These are phyloP conservation scores for Cercophora samala DNA, from an alignment of 495 filamentous ascomycete genomes.

Conservation along the genomic window DNA sequence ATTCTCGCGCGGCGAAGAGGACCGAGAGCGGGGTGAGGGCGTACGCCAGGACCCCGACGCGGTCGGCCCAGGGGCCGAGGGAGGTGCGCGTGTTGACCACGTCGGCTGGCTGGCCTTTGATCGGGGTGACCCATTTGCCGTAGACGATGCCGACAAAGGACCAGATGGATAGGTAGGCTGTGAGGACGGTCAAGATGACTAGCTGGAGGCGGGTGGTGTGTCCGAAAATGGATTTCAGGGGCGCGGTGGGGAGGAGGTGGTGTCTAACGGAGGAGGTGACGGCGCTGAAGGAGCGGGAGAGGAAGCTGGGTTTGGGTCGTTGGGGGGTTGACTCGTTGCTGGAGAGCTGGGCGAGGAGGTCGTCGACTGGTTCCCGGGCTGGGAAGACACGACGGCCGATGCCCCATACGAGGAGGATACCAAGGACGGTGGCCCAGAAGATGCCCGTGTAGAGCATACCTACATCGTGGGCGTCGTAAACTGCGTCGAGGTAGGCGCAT, in stretches of 20 bases:
- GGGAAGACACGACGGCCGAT: constrained; percentile 34
- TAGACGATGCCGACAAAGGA: constrained; percentile 61
- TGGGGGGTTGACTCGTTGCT: constrained; percentile 13
- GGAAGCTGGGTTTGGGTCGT: constrained; percentile 34
- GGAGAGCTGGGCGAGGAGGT: constrained; percentile 17
- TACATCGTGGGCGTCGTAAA: constrained; percentile 57
- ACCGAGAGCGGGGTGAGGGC: constrained; percentile 63
- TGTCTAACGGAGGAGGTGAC: constrained; percentile 33
- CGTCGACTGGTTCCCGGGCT: constrained; percentile 17
- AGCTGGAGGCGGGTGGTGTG: constrained; percentile 42
- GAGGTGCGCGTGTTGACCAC: constrained; percentile 55
- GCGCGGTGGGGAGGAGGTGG: constrained; percentile 46
- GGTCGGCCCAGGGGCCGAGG: constrained; percentile 59
- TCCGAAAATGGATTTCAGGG: constrained; percentile 34
- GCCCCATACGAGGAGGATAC: constrained; percentile 50
- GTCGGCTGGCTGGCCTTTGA: constrained; percentile 41
- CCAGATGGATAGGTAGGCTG: constrained; percentile 57
- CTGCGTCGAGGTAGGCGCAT: constrained; percentile 61
- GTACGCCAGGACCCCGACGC: constrained; percentile 62
- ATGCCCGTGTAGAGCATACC: constrained; percentile 61
- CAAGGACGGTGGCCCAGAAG: constrained; percentile 55
- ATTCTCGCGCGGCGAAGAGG: constrained; percentile 57
- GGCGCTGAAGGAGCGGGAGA: constrained; percentile 28
- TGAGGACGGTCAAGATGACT: constrained; percentile 44
- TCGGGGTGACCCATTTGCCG: constrained; percentile 57